Base-by-base conservation (phyloP, 2,329 filamentous ascomycete species). In the Dothistroma pini region DNA sequence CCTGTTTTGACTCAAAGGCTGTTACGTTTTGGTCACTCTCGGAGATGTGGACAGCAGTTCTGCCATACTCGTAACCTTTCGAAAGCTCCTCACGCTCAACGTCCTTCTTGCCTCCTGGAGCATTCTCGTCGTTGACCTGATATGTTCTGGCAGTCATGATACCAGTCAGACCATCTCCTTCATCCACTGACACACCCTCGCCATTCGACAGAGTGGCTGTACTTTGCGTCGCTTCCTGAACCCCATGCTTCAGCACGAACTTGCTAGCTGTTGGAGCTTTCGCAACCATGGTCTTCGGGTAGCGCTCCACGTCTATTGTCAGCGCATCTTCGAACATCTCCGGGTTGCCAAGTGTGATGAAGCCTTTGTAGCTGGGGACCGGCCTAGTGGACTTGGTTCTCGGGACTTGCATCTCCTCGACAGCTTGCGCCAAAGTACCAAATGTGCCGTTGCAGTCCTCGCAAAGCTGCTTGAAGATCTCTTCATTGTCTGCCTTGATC, bases 11-110 rank as follows among this genome's bases (percentile, higher is more conserved):
- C 69, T 96, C 88, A 35, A 97, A 82, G 66, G 89, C 92, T n/a
- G 91, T 96, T 60, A 97, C 86, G 67, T 93, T 91, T 73, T 89
- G 84, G 69, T 99, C 93, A 0, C 89, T 89, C 68, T 93, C 88
- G 66, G 86, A 90, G 67, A 99, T 96, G 67, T 89, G 88, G 1
- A 99, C 93, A 2, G 90, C 91, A 0, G 93, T 97, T 59, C 92
- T 85, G 51, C 95, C 95, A 73, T 99, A 99, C 71, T 91, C 88
- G 71, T 93, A 99, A 0, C 95, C 95, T 74, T 92, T 96, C n/a
- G 91, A 91, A 41, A 99, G 81, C 16, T 91, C 85, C 14, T 96
- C 92, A 60, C 86, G 86, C 31, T 89, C 86, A 29, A 99, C 87
- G 57, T 96, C 91, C 57, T 83, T 83, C 76, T 93, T 96, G 12